Evolutionary conservation across 352 stramenopile species (phyloP), one percentile per base, ranked within the genome.

Genomic region (Nothophytophthora sp.): DNA sequence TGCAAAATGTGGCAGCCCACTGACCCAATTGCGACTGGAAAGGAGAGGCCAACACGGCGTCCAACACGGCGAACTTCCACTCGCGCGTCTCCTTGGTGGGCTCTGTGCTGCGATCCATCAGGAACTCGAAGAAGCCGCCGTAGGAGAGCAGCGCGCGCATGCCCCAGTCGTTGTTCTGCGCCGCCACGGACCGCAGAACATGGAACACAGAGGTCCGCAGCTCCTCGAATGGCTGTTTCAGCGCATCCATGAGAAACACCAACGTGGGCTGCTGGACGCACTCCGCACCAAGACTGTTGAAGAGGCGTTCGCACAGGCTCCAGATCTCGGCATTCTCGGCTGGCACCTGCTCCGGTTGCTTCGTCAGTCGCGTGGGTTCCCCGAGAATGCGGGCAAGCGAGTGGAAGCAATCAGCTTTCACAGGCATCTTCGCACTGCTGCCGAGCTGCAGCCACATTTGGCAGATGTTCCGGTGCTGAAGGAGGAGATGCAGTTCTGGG

Each of bases 11-110:
- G 19, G 22, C 19, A 16, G 23, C 20, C 46, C 19, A 68, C 76
- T 55, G 55, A 87, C 78, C 76, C 19, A 95, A 53, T n/a, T 74
- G 56, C 24, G 61, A 41, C 45, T 73, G 58, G 44, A 86, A 92
- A 12, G 68, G 77, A n/a, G 82, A 93, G 10, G 67, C 76, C 12
- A 93, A 18, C 9, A 93, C 45, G 19, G 81, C 77, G 34, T 94
- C 86, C n/a, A 90, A 68, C 43, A 95, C 64, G 7, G 86, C 80
- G 57, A 95, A 95, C 57, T 95, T 95, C 86, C 86, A 95, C 64
- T 95, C 86, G 54, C 83, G 77, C 20, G 81, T 88, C 42, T 87
- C 68, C 42, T 94, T 95, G 20, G 75, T 92, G 20, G 83, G 81
- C 51, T 95, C 86, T 8, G 86, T 95, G 18, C 62, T 69, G 28